Percentiles rank a stretch among this genome's conserved stretches.
These are phyloP conservation scores for Backusella circina DNA, from an alignment of 192 early-diverging fungal species.

Conservation along the genomic window DNA sequence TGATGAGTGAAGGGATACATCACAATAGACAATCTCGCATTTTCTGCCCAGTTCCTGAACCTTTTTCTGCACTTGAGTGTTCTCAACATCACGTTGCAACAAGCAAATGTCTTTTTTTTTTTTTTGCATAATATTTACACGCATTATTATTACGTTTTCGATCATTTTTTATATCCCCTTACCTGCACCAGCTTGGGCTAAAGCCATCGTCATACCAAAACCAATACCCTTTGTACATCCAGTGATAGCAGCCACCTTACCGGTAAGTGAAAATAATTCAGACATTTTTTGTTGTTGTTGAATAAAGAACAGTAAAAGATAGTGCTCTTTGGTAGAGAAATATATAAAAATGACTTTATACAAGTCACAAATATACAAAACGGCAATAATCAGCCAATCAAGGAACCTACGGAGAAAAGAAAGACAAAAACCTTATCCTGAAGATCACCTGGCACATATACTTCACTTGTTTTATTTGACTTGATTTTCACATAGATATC, in stretches of 20 bases:
- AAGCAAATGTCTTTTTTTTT: background rate
- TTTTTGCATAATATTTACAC: background rate
- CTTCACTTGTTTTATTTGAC: background rate
- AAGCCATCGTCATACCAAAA: constrained; percentile 13
- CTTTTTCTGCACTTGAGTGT: background rate
- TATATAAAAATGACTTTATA: background rate
- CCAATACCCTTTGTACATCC: constrained; percentile 27
- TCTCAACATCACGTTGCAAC: background rate
- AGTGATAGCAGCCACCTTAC: constrained; percentile 18
- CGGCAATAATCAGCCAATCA: background rate
- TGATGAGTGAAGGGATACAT: background rate
- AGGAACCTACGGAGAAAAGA: background rate
- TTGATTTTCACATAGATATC: background rate
- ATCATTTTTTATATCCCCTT: background rate
- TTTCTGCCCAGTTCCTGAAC: background rate
- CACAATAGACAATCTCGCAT: background rate
- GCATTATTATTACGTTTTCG: background rate
- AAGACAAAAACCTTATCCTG: background rate
- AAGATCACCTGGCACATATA: background rate
- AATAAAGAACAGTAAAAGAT: background rate
- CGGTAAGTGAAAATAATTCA: constrained; percentile 17
- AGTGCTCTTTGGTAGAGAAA: no score
- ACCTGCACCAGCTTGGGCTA: constrained; percentile 31
- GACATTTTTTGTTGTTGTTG: background rate
- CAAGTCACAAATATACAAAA: background rate